Conservation (phyloP, 129 eudicot genomes). For the Artemisia annua region DNA sequence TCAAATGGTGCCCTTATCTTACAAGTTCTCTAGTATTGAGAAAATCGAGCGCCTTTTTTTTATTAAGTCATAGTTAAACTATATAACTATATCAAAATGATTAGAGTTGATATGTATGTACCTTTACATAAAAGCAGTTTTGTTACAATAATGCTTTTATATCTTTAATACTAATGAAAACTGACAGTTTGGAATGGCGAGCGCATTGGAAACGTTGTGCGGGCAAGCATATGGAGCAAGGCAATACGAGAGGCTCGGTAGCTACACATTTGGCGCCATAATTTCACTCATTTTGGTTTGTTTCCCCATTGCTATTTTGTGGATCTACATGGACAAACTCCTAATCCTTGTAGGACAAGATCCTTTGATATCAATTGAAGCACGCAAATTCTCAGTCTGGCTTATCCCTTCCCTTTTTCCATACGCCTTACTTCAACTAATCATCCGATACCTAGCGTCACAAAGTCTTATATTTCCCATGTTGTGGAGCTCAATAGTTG, state of each 20-base stretch:
- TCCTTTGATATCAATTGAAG: constrained; percentile 51
- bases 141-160: too few relatives aligned
- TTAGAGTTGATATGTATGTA: too few relatives aligned
- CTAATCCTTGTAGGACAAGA: constrained; percentile 49
- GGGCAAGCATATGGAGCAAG: constrained; percentile 28
- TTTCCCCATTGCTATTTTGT: too few relatives aligned
- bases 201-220: constrained; percentile 12
- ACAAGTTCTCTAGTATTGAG: too few relatives aligned
- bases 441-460: constrained; percentile 51
- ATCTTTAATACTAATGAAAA: background rate
- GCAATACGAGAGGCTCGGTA: constrained; percentile 49
- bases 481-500: constrained; percentile 43
- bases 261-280: constrained; percentile 42
- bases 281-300: constrained; percentile 44
- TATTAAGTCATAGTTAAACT: too few relatives aligned
- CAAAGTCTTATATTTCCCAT: constrained; percentile 57
- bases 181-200: constrained; percentile 49
- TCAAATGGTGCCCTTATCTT: too few relatives aligned
- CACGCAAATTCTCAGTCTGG: constrained; percentile 49
- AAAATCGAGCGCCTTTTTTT: too few relatives aligned
- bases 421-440: constrained; percentile 42
- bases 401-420: constrained; percentile 46
- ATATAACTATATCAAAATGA: too few relatives aligned
- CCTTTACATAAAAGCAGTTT: too few relatives aligned
- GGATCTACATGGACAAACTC: too few relatives aligned